These are phyloP conservation scores for Metschnikowia dekortorum DNA, from an alignment of 805 yeast genomes.

Conservation along the genomic window DNA sequence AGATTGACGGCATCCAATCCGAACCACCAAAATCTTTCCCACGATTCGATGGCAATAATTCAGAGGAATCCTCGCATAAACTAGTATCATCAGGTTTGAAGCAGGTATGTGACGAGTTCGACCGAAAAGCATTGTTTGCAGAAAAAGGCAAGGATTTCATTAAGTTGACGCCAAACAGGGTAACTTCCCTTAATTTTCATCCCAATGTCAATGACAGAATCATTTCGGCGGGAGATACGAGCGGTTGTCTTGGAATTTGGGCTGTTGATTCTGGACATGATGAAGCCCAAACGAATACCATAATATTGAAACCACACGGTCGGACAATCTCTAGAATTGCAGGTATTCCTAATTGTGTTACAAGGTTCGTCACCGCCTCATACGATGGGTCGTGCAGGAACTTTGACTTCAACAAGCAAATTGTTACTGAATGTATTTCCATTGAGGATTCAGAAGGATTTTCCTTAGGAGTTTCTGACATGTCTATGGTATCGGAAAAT, in stretches of 20 bases:
- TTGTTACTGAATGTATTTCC: conserved; percentile 47
- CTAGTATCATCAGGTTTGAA: conserved; percentile 23
- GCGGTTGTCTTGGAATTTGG: conserved; percentile 89
- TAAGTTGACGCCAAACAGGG: conserved; percentile 65
- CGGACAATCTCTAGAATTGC: conserved; percentile 64
- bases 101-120: conserved; percentile 51
- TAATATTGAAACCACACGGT: conserved; percentile 71
- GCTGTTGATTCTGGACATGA: conserved; percentile 51
- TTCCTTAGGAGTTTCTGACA: conserved; percentile 67
- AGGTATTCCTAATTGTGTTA: conserved; percentile 45
- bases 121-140: conserved; percentile 46
- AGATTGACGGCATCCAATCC: background rate
- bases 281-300: conserved; percentile 46
- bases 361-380: conserved; percentile 62
- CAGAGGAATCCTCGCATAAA: background rate
- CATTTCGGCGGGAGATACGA: conserved; percentile 81
- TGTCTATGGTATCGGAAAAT: conserved; percentile 49
- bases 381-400: conserved; percentile 85
- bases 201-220: conserved; percentile 62
- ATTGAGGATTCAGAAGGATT: conserved; percentile 49
- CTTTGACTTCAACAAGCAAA: conserved; percentile 59
- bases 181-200: conserved; percentile 72
- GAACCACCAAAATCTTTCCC: background rate
- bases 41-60: background rate
- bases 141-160: conserved; percentile 65